These are phyloP conservation scores for Melampsora americana DNA, from an alignment of 1,284 basidiomycete species.

Conservation along the genomic window DNA sequence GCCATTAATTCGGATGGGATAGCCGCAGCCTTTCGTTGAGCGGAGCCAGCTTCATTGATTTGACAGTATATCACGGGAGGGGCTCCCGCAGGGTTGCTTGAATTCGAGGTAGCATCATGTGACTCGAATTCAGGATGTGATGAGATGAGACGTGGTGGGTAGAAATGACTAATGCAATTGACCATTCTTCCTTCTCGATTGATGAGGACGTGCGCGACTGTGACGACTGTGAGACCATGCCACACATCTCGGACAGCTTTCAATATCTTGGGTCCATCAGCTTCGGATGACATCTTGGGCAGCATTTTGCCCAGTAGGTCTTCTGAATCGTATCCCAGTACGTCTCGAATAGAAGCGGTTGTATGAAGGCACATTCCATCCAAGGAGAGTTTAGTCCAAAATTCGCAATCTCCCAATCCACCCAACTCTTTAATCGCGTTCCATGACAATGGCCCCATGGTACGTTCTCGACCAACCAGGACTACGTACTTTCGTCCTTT, in stretches of 20 bases:
- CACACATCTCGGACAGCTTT: slow-evolving; percentile 11
- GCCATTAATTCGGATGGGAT: background rate
- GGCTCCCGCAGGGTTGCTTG: background rate
- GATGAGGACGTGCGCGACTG: slow-evolving; percentile 3
- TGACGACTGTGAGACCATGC: slow-evolving; percentile 7
- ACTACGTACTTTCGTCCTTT: slow-evolving; percentile 34
- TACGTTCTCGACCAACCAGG: slow-evolving; percentile 4
- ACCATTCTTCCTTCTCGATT: slow-evolving; percentile 8
- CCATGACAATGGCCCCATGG: slow-evolving; percentile 20
- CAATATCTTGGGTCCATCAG: background rate
- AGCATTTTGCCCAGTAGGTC: slow-evolving; percentile 17
- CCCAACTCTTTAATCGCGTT: slow-evolving; percentile 14
- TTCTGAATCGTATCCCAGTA: background rate
- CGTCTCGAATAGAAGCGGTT: background rate
- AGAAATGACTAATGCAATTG: slow-evolving; percentile 16
- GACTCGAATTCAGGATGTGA: background rate
- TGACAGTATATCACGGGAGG: slow-evolving; percentile 22
- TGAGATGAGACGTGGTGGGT: slow-evolving; percentile 4
- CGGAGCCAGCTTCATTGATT: slow-evolving; percentile 10
- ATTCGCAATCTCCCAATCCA: slow-evolving; percentile 21
- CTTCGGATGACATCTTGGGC: background rate
- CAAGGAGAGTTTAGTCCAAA: slow-evolving; percentile 30
- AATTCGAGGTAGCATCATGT: background rate
- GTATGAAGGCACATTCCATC: slow-evolving; percentile 23
- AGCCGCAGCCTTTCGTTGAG: background rate